A percentile compares a stretch with the other conserved stretches of the same genome.
phyloP scores from a whole-genome alignment of 2,329 filamentous ascomycete species.

The Scedosporium boydii region DNA sequence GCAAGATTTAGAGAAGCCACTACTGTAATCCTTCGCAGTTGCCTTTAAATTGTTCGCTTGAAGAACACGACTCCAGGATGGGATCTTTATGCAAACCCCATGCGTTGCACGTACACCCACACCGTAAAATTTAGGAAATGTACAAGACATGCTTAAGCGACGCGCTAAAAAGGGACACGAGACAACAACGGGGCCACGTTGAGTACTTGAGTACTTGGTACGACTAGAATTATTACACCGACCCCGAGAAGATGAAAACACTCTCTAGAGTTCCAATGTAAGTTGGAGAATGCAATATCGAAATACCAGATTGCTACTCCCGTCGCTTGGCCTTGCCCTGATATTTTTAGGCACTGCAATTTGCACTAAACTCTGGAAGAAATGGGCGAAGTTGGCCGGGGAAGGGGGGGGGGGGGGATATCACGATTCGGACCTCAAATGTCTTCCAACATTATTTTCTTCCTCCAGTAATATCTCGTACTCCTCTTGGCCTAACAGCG shows the following conservation, averaged over 20 bases:
- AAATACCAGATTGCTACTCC: neutral
- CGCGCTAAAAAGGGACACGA: too few relatives aligned
- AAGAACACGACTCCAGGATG: neutral
- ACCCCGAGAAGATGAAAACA: too few relatives aligned
- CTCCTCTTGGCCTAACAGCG: neutral
- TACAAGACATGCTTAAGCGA: neutral
- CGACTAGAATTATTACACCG: too few relatives aligned
- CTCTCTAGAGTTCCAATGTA: too few relatives aligned
- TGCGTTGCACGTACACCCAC: neutral
- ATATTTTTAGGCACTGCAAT: neutral
- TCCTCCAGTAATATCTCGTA: neutral
- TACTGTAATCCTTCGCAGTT: neutral
- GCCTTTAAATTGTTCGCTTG: neutral
- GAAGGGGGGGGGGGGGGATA: neutral
- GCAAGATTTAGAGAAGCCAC: neutral
- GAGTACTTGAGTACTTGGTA: too few relatives aligned
- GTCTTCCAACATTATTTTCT: neutral
- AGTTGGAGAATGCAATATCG: neutral
- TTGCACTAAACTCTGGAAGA: neutral
- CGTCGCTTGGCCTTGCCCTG: neutral
- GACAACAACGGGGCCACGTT: too few relatives aligned
- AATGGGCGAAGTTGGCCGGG: neutral
- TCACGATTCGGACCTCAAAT: neutral
- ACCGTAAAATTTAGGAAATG: neutral
- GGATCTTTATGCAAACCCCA: neutral